A percentile compares a stretch with the other conserved stretches of the same genome.
Evolutionary conservation across 371 early-diverging fungal genomes (phyloP).

Genomic region (Mortierella sp.): DNA sequence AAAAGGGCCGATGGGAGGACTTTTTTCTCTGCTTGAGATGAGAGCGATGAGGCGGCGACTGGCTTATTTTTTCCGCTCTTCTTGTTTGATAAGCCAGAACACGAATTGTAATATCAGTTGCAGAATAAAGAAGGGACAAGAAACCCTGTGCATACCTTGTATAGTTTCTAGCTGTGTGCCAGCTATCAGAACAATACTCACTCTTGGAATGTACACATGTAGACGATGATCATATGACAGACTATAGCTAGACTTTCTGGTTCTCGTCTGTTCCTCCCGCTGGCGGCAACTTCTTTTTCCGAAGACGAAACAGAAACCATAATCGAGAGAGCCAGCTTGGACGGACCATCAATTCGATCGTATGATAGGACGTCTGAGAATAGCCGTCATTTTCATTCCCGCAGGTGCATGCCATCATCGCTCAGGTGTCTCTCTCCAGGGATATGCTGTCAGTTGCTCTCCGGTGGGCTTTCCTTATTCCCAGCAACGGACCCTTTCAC

Average conservation of each 20-base stretch:
- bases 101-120: too few species aligned
- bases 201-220: too few species aligned
- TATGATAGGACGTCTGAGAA: neutral
- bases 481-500: too few species aligned
- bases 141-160: too few species aligned
- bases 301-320: neutral
- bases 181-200: too few species aligned
- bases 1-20: neutral
- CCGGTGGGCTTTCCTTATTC: too few species aligned
- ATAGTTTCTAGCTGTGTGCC: too few species aligned
- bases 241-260: neutral
- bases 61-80: too few species aligned
- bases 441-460: too few species aligned
- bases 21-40: neutral
- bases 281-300: conserved; percentile 34
- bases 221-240: neutral
- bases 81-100: too few species aligned
- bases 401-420: neutral
- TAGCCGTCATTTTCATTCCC: neutral
- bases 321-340: neutral
- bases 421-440: too few species aligned
- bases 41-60: neutral
- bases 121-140: too few species aligned
- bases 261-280: conserved; percentile 2
- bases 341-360: neutral